Evolutionary conservation across 768 basidiomycete genomes (phyloP).

Genomic region (Xerocomus brunneocitrinus): DNA sequence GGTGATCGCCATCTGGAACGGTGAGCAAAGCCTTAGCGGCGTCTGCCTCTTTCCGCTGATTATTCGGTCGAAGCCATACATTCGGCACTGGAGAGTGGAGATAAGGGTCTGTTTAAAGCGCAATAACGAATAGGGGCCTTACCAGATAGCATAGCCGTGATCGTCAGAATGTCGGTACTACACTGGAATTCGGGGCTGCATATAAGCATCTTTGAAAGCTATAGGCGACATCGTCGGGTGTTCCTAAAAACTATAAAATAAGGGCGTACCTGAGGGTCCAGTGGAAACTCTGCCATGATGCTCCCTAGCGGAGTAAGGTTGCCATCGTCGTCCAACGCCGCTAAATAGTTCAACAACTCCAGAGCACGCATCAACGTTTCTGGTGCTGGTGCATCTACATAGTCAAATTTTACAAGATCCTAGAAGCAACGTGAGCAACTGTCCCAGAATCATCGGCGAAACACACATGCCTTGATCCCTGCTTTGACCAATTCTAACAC

Average conservation of each 20-base stretch:
- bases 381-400: slow-evolving; percentile 90
- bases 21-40: slow-evolving; percentile 83
- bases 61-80: slow-evolving; percentile 90
- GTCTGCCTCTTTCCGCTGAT: slow-evolving; percentile 86
- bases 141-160: slow-evolving; percentile 97
- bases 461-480: slow-evolving; percentile 65
- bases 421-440: background rate
- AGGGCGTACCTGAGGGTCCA: slow-evolving; percentile 83
- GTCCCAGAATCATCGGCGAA: background rate
- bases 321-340: slow-evolving; percentile 92
- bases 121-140: slow-evolving; percentile 14
- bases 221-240: background rate
- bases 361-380: slow-evolving; percentile 97
- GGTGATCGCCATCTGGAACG: slow-evolving; percentile 94
- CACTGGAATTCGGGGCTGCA: slow-evolving; percentile 93
- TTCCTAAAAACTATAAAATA: background rate
- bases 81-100: slow-evolving; percentile 57
- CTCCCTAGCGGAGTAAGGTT: slow-evolving; percentile 80
- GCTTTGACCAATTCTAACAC: slow-evolving; percentile 93
- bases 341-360: slow-evolving; percentile 88
- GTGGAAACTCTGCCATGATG: slow-evolving; percentile 97
- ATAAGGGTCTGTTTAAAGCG: background rate
- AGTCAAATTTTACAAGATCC: slow-evolving; percentile 87
- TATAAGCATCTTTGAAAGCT: slow-evolving; percentile 90
- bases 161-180: slow-evolving; percentile 91